Conservation (phyloP, 2,329 filamentous ascomycete species). For the Monosporascus ibericus region DNA sequence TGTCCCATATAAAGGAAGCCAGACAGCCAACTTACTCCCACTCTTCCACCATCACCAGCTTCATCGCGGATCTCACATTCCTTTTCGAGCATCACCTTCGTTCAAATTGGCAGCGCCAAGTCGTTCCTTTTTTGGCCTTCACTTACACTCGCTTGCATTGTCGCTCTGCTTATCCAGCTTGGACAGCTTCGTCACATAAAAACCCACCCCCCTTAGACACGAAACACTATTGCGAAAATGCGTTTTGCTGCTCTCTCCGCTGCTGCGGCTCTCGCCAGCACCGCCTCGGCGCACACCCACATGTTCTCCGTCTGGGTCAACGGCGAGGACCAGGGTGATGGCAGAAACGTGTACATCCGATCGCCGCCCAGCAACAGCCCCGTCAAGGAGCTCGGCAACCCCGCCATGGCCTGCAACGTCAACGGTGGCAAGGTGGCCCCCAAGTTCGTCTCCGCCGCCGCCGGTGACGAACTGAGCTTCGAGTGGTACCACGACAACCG, state of each 20-base stretch:
- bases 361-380: conserved; percentile 37
- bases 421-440: conserved; percentile 30
- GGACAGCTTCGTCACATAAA: neutral
- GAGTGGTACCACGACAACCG: conserved; percentile 47
- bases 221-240: conserved; percentile 24
- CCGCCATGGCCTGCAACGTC: conserved; percentile 39
- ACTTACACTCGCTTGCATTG: neutral
- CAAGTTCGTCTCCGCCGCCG: conserved; percentile 36
- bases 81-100: neutral
- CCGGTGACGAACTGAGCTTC: conserved; percentile 40
- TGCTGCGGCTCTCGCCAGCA: conserved; percentile 28
- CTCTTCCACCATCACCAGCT: neutral
- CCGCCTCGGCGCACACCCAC: conserved; percentile 37
- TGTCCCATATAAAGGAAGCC: neutral
- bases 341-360: conserved; percentile 36
- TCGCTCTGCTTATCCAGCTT: neutral
- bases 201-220: conserved; percentile 26
- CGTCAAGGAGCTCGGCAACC: conserved; percentile 37
- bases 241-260: conserved; percentile 21
- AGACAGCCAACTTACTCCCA: neutral
- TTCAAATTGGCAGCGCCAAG: neutral
- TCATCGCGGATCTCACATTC: neutral
- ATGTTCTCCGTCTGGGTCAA: conserved; percentile 43
- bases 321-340: conserved; percentile 37
- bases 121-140: neutral